phyloP scores from a whole-genome alignment of 208 protist genomes.

The Naegleria fowleri region DNA sequence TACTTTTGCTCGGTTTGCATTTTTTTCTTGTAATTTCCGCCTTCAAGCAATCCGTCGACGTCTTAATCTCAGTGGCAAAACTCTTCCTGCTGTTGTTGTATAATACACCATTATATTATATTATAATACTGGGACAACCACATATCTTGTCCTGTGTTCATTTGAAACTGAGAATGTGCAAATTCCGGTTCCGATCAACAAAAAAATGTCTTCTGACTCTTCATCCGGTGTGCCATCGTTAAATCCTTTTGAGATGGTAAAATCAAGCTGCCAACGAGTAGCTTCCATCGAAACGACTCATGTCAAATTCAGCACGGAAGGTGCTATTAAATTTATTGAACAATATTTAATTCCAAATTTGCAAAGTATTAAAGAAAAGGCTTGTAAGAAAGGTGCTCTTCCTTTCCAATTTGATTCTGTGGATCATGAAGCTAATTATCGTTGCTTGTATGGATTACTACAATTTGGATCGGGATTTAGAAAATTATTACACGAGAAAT shows the following conservation, averaged over 20 bases:
- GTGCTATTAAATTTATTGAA: neutral
- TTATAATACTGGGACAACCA: too few species aligned
- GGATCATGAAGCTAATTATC: neutral
- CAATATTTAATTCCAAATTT: neutral
- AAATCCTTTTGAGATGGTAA: neutral
- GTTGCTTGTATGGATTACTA: neutral
- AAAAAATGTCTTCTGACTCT: neutral
- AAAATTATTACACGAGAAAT: neutral
- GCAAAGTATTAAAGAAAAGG: neutral
- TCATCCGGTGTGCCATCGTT: neutral
- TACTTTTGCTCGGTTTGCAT: neutral
- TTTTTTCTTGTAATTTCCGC: neutral
- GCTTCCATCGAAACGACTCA: neutral
- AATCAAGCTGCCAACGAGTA: neutral
- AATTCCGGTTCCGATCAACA: neutral
- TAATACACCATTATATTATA: too few species aligned
- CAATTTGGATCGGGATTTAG: conserved; percentile 4
- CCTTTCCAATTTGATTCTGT: neutral
- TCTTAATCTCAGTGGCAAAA: too few species aligned
- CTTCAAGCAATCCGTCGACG: too few species aligned
- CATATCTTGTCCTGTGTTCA: too few species aligned
- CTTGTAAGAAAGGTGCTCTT: neutral
- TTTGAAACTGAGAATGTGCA: too few species aligned
- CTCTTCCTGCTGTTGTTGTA: too few species aligned
- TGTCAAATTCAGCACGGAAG: neutral